Evolutionary conservation across 2,329 filamentous ascomycete genomes (phyloP).

Genomic region (Cytospora piceicola): DNA sequence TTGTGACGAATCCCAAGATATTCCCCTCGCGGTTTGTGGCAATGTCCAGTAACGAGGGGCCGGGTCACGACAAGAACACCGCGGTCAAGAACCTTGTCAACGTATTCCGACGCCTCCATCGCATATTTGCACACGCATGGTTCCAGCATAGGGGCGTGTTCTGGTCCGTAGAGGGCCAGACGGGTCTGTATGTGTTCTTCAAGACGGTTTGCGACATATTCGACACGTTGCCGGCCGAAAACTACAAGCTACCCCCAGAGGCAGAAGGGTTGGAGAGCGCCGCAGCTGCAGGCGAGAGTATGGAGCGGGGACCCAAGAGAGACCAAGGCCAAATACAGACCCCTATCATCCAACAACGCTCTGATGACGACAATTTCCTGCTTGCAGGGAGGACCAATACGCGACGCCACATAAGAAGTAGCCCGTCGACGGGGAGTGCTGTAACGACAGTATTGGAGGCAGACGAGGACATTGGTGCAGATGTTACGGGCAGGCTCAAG

Average conservation of each 20-base stretch:
- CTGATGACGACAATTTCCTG: constrained; percentile 55
- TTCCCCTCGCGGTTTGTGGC: constrained; percentile 83
- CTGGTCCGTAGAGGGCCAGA: constrained; percentile 87
- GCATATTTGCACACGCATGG: constrained; percentile 98
- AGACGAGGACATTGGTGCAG: constrained; percentile 70
- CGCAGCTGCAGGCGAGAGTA: constrained; percentile 25
- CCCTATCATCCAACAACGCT: constrained; percentile 29
- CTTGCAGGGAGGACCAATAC: constrained; percentile 70
- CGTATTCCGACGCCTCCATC: constrained; percentile 90
- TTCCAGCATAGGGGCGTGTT: constrained; percentile 96
- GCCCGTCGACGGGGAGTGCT: constrained; percentile 75
- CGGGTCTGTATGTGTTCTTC: constrained; percentile 95
- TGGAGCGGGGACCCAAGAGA: constrained; percentile 26
- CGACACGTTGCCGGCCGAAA: constrained; percentile 85
- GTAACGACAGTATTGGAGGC: constrained; percentile 84
- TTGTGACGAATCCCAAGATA: constrained; percentile 90
- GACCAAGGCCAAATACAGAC: constrained; percentile 37
- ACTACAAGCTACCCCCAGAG: constrained; percentile 92
- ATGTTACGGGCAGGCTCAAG: constrained; percentile 51
- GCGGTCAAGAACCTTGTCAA: constrained; percentile 88
- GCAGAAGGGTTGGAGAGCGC: constrained; percentile 76
- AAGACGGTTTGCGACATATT: constrained; percentile 96
- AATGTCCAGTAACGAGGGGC: constrained; percentile 60
- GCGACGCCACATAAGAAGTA: constrained; percentile 78
- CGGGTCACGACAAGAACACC: constrained; percentile 61